A percentile compares a stretch with the other conserved stretches of the same genome.
phyloP scores from a whole-genome alignment of 352 stramenopile genomes.

The Phytopythium boreale region DNA sequence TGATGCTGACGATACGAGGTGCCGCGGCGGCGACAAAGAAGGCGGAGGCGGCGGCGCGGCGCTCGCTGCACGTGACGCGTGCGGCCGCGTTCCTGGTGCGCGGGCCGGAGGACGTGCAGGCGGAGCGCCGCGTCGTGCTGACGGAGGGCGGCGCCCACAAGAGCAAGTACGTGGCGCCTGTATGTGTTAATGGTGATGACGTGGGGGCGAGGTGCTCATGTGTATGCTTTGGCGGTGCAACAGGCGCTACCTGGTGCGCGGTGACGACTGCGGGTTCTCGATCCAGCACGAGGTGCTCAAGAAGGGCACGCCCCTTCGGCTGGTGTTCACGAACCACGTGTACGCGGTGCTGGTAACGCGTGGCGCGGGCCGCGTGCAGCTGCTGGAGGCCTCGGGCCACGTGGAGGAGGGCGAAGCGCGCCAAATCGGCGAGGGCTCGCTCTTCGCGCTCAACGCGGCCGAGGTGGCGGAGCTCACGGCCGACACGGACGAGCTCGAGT shows the following conservation, averaged over 20 bases:
- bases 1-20: background rate
- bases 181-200: background rate
- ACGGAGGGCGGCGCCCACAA: slow-evolving; percentile 46
- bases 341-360: slow-evolving; percentile 68
- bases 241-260: slow-evolving; percentile 66
- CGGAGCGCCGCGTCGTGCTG: slow-evolving; percentile 34
- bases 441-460: slow-evolving; percentile 60
- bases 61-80: slow-evolving; percentile 39
- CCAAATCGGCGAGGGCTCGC: slow-evolving; percentile 39
- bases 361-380: slow-evolving; percentile 42
- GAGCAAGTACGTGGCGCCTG: slow-evolving; percentile 36
- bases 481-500: slow-evolving; percentile 60
- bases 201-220: background rate
- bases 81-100: slow-evolving; percentile 46
- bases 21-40: background rate
- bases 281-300: slow-evolving; percentile 72
- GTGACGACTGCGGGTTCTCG: slow-evolving; percentile 74
- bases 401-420: slow-evolving; percentile 31
- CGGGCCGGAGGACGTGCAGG: slow-evolving; percentile 43
- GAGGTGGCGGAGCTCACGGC: slow-evolving; percentile 52
- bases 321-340: slow-evolving; percentile 79
- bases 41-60: slow-evolving; percentile 2
- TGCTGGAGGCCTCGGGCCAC: slow-evolving; percentile 44
- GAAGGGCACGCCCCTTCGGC: slow-evolving; percentile 41
- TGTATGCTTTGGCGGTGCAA: background rate